Percentiles rank a stretch among this genome's conserved stretches.
These are phyloP conservation scores for Zymoseptoria crescenta DNA, from an alignment of 2,329 filamentous ascomycete species.

Conservation along the genomic window DNA sequence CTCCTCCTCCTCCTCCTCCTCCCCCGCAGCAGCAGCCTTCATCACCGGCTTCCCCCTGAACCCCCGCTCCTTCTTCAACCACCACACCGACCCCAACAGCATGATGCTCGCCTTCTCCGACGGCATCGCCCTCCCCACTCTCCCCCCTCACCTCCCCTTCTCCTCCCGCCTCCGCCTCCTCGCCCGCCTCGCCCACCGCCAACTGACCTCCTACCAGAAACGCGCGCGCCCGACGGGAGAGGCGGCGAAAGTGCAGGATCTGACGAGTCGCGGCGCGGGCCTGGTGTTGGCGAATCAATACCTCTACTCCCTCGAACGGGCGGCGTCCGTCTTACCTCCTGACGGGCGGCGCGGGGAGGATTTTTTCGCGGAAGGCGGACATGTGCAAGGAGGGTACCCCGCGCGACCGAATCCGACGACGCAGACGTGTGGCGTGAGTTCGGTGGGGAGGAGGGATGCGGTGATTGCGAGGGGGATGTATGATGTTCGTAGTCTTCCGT, in stretches of 20 bases:
- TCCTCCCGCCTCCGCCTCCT: slow-evolving; percentile 34
- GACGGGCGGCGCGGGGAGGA: slow-evolving; percentile 12
- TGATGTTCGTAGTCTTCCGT: slow-evolving; percentile 11
- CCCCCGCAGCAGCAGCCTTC: slow-evolving; percentile 28
- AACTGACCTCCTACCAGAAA: slow-evolving; percentile 40
- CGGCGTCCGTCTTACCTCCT: slow-evolving; percentile 29
- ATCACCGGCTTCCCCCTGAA: slow-evolving; percentile 41
- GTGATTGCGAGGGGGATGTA: slow-evolving; percentile 27
- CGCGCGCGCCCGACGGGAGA: slow-evolving; percentile 18
- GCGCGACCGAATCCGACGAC: slow-evolving; percentile 24
- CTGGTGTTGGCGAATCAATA: slow-evolving; percentile 40
- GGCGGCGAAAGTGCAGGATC: slow-evolving; percentile 18
- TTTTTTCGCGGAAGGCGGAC: slow-evolving; percentile 14
- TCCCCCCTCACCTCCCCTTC: slow-evolving; percentile 30
- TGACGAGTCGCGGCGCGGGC: slow-evolving; percentile 32
- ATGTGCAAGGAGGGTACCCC: slow-evolving; percentile 34
- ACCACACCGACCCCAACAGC: slow-evolving; percentile 32
- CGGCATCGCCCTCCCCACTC: slow-evolving; percentile 39
- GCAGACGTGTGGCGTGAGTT: slow-evolving; percentile 41
- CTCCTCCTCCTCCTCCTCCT: background rate
- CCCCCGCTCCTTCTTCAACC: slow-evolving; percentile 36
- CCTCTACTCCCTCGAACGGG: slow-evolving; percentile 34
- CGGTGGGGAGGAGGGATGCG: slow-evolving; percentile 32
- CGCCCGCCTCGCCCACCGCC: slow-evolving; percentile 35
- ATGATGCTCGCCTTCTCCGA: slow-evolving; percentile 44